phyloP scores from a whole-genome alignment of 257 asterid genomes.

The Solanum dulcamara region DNA sequence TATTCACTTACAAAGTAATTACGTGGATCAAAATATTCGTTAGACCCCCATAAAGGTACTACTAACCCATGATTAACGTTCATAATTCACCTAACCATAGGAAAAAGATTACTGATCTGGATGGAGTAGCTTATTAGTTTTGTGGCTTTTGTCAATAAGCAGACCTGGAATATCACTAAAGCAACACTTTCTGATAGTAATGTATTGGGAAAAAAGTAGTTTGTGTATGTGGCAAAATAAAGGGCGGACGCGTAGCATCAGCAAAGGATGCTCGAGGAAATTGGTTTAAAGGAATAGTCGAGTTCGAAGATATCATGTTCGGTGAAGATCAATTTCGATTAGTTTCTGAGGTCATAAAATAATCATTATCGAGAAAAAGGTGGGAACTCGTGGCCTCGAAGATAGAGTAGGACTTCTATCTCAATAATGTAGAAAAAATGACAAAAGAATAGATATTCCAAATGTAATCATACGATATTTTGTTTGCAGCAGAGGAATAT shows the following conservation, averaged over 20 bases:
- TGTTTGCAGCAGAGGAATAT: too few relatives aligned
- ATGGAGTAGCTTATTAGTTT: neutral
- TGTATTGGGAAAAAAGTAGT: neutral
- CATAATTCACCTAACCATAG: neutral
- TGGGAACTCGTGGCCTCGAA: neutral
- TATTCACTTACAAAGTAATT: neutral
- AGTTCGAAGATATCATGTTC: neutral
- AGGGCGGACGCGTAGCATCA: neutral
- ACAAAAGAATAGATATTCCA: too few relatives aligned
- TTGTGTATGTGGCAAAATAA: neutral
- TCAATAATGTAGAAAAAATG: neutral
- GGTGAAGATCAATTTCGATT: neutral
- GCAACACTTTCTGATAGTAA: neutral
- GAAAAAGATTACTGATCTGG: neutral
- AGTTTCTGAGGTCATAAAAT: neutral
- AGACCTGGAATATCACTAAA: neutral
- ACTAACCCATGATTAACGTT: neutral
- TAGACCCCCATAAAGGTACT: neutral
- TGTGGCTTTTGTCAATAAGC: neutral
- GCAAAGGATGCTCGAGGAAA: neutral
- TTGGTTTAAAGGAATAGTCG: neutral
- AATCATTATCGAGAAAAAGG: too few relatives aligned
- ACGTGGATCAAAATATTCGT: neutral
- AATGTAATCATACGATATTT: too few relatives aligned
- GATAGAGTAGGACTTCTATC: neutral